Evolutionary conservation across 2,329 filamentous ascomycete species (phyloP), one percentile per base, ranked within the genome.

Genomic region (Diaporthe longicolla): DNA sequence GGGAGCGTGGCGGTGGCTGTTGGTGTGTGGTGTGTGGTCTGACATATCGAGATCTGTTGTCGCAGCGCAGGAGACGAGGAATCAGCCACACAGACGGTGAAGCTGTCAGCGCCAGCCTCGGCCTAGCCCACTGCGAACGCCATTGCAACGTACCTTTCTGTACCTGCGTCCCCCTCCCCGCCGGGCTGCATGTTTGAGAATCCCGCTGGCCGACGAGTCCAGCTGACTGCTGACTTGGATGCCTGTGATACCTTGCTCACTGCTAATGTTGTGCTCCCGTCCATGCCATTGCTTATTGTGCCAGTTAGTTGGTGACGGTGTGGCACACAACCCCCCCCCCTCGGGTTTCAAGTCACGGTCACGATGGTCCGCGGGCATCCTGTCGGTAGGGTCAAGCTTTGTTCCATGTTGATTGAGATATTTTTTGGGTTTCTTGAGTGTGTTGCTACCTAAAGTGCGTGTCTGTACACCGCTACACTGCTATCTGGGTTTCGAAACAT

Each of bases 41-140:
- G 50, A 57, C 66, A 70, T 70, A 55, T 70, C 66, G 66, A 50
- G 66, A 57, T 70, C 54, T 70, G 10, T 37, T 24, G 50, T 58
- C 37, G 66, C 37, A 70, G 54, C 35, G 50, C 66, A 55, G 50
- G 52, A 57, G 50, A 70, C 35, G 26, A 66, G 63, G 61, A 32
- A 68, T 54, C 32, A 54, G 48, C 63, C 63, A 54, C 63, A 40
- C 63, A 54, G 63, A 68, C 63, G 48, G 63, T 68, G 63, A 66
- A 66, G 29, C 63, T 66, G 63, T 66, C 63, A 66, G 63, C 63
- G 63, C 45, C 63, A 66, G 63, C 63, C 63, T 66, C 63, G 63
- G 45, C 17, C 29, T 66, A 50, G 4, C 6, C 15, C 24, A 6
- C 17, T 6, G 40, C 6, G 4, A 17, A 1, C 15, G 15, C 9